These are phyloP conservation scores for Aristolochia californica DNA, from an alignment of 164 flowering plant genomes.

Conservation along the genomic window DNA sequence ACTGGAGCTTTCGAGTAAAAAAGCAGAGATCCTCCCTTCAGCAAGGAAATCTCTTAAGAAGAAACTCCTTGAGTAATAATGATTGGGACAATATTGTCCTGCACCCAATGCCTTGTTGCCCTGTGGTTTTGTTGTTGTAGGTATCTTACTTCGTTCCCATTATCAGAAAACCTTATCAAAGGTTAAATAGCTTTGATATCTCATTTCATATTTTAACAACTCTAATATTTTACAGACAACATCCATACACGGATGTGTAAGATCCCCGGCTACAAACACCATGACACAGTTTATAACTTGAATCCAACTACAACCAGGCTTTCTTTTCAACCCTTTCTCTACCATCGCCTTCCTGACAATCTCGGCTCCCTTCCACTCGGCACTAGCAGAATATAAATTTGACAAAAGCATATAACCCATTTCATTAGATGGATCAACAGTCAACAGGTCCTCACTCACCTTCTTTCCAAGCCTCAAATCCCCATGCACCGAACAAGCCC, in stretches of 20 bases:
- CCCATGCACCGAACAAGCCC: conserved; percentile 39
- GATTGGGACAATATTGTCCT: too few relatives aligned
- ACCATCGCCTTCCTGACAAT: conserved; percentile 36
- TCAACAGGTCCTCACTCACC: conserved; percentile 29
- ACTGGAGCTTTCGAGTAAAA: too few relatives aligned
- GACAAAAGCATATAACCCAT: conserved; percentile 51
- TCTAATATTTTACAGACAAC: conserved; percentile 23
- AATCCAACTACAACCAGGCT: conserved; percentile 57
- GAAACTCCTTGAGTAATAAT: too few relatives aligned
- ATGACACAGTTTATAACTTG: conserved; percentile 29
- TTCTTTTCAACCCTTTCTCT: conserved; percentile 39
- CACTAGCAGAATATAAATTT: conserved; percentile 49
- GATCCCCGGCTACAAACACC: conserved; percentile 43
- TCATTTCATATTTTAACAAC: conserved; percentile 37
- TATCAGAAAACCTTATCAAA: conserved; percentile 5
- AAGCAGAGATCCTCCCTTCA: too few relatives aligned
- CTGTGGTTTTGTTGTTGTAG: too few relatives aligned
- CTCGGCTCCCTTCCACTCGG: conserved; percentile 28
- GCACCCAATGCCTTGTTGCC: too few relatives aligned
- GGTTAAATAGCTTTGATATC: conserved; percentile 21
- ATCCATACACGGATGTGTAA: conserved; percentile 19
- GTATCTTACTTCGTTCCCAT: too few relatives aligned
- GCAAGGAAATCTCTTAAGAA: too few relatives aligned
- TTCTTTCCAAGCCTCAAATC: conserved; percentile 22
- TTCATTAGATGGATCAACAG: conserved; percentile 35